Percentiles rank a stretch among this genome's conserved stretches.
Evolutionary conservation across 148 eudicot species (phyloP).

Genomic region (Spergularia bocconei): DNA sequence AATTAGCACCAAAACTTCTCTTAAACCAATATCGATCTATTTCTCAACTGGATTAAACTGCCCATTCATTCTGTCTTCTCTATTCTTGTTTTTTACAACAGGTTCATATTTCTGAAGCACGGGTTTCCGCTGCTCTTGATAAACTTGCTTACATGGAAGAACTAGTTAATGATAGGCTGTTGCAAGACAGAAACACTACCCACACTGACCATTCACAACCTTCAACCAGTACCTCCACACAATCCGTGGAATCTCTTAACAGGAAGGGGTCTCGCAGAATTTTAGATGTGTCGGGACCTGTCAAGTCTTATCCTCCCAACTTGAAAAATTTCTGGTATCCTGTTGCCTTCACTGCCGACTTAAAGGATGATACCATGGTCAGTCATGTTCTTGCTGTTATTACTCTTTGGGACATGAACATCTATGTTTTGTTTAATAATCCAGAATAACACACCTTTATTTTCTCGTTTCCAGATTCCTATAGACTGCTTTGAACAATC

Average conservation of each 20-base stretch:
- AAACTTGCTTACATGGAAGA: conserved; percentile 93
- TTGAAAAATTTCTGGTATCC: conserved; percentile 95
- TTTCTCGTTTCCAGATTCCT: conserved; percentile 57
- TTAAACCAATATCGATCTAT: not conserved
- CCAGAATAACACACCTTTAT: not conserved
- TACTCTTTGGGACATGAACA: not conserved
- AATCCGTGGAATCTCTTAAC: conserved; percentile 33
- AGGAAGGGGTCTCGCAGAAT: conserved; percentile 46
- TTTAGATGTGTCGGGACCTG: conserved; percentile 84
- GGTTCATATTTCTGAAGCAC: conserved; percentile 95
- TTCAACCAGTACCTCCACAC: conserved; percentile 56
- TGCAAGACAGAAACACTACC: conserved; percentile 58
- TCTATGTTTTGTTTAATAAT: conserved; percentile 9
- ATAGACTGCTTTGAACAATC: conserved; percentile 91
- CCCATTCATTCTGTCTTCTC: conserved; percentile 3
- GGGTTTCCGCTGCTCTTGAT: conserved; percentile 78
- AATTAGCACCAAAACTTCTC: no score
- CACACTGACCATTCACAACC: conserved; percentile 33
- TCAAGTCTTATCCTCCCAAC: conserved; percentile 59
- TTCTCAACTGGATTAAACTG: not conserved
- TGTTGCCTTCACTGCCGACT: conserved; percentile 77
- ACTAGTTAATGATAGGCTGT: conserved; percentile 74
- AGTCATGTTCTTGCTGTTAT: conserved; percentile 5
- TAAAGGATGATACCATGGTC: conserved; percentile 93
- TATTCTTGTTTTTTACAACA: conserved; percentile 31